Evolutionary conservation across 2,329 filamentous ascomycete genomes (phyloP).

Genomic region (Phialophora tarda): DNA sequence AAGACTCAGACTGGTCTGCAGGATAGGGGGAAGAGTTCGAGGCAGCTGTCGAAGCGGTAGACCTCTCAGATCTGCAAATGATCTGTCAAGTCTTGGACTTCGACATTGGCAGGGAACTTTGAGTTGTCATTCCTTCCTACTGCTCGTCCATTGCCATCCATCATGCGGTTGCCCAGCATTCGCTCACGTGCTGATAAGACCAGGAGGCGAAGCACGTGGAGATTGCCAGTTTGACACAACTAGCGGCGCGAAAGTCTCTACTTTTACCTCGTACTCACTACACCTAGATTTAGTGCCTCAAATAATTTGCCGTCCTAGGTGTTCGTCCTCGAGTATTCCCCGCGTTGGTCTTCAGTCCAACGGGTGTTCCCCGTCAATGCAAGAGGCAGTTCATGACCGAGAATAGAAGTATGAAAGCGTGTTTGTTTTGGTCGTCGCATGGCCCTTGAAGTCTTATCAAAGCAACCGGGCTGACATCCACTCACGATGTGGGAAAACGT

Average conservation of each 20-base stretch:
- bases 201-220: background rate
- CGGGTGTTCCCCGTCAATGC: background rate
- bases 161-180: background rate
- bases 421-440: background rate
- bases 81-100: background rate
- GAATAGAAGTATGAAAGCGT: background rate
- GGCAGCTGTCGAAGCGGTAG: background rate
- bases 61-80: background rate
- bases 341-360: background rate
- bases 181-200: background rate
- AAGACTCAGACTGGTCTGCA: background rate
- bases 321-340: background rate
- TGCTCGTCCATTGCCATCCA: background rate
- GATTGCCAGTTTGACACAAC: background rate
- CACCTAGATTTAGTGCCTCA: background rate
- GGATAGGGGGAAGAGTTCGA: background rate
- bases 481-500: background rate
- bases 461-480: background rate
- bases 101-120: background rate
- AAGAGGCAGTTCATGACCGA: background rate
- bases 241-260: background rate
- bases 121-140: background rate
- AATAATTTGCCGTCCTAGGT: background rate
- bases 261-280: too few species aligned
- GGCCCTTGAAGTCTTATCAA: background rate